Base-by-base conservation (phyloP, 2,329 filamentous ascomycete species). In the Ramularia endophylla region DNA sequence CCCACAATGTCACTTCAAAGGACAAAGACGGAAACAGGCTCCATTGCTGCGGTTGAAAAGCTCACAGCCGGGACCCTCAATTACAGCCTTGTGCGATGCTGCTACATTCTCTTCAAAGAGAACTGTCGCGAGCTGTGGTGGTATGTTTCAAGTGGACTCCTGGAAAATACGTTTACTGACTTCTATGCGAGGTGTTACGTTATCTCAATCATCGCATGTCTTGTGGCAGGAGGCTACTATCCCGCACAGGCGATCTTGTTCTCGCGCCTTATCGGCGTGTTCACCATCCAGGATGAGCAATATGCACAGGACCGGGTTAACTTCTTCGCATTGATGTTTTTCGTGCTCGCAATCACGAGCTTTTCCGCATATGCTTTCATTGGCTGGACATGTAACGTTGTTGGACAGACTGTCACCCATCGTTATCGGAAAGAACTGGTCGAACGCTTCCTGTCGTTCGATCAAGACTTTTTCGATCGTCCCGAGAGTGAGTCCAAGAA, bases 251-350 rank as follows among this genome's bases (percentile, higher is more conserved):
- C 71, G 3, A 57, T 74, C 19, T 51, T 77, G 0, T 75, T 77
- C 47, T 68, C 71, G 2, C 60, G 68, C 7, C 56, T 75, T 1
- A 63, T 75, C 27, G 53, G 65, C 31, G 69, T 70, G 2, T 78
- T 77, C 44, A 64, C 59, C 67, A 27, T 62, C 57, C 11, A 43
- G 4, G 62, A 66, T 25, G 6, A 11, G 7, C 27, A 41, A 9
- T 56, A 62, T 46, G 65, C 68, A 3, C 57, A 64, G 15, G 44
- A 64, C 2, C 57, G 65, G 38, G 69, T 66, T 8, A 65, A 76
- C 48, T 75, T 76, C 52, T 76, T 68, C 57, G 64, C 71, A 0
- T 62, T 77, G 9, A 77, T 77, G 71, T 75, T 77, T 54, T 74
- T 77, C 52, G 56, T 77, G 6, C 65, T 77, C 5, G 72, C 74